Evolutionary conservation across 1,139 yeast species (phyloP), one percentile per base, ranked within the genome.

Genomic region (Blastobotrys proliferans): DNA sequence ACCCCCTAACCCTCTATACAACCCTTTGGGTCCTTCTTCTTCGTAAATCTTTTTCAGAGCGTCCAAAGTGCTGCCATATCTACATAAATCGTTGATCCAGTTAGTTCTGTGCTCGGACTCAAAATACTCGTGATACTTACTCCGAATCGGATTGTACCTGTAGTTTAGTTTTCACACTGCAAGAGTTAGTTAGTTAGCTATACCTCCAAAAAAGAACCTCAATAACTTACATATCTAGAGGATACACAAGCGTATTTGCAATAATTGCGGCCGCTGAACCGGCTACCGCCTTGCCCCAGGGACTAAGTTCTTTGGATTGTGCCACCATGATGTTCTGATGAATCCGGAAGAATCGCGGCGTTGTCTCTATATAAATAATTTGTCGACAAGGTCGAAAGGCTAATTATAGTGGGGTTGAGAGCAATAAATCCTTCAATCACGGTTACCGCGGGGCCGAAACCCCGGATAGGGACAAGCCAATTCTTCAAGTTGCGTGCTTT

Each of bases 181-280:
- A 29, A 13, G 5, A 6, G n/a, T 26, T 14, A 24, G 37, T 17
- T 17, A 19, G 5, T 6, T 14, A 32, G 14, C 35, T 29, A 4
- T 29, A n/a, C 11, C 16, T 9, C 18, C 14, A 18, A 17, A 6
- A 24, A 14, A 31, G 13, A 16, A 28, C 19, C 14, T 30, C 13
- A n/a, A 8, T 11, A 13, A 45, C 63, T 32, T 42, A 60, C 52
- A 90, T 72, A 59, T 92, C 98, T 25, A 92, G 67, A 1, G 98
- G 98, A 62, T 92, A 97, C 1, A 92, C 85, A 6, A 80, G 69
- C n/a, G 87, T 70, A 62, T 83, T 86, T 35, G 95, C 95, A 45
- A 84, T 64, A 35, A 81, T 83, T 3, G 95, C 86, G 6, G 95
- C 94, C 45, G 82, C 72, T 0, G 95, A 88, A 1, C 95, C 95